These are phyloP conservation scores for Botryotinia convoluta DNA, from an alignment of 2,329 filamentous ascomycete genomes.

Conservation along the genomic window DNA sequence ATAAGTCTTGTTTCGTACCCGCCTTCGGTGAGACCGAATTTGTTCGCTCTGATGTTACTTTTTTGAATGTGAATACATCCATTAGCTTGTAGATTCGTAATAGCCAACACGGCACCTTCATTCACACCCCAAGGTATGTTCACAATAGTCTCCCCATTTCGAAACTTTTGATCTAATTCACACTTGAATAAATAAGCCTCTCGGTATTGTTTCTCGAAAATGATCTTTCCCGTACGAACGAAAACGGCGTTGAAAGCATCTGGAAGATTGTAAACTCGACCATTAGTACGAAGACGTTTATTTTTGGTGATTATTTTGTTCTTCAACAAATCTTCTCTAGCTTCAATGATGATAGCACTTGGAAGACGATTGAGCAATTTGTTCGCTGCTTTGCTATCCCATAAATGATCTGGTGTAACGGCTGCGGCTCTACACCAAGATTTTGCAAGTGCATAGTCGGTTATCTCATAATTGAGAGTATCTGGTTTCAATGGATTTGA, in stretches of 20 bases:
- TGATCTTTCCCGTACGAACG: constrained; percentile 54
- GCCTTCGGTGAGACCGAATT: constrained; percentile 67
- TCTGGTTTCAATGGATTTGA: constrained; percentile 37
- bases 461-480: constrained; percentile 25
- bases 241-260: constrained; percentile 40
- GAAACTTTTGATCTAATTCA: constrained; percentile 53
- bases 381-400: constrained; percentile 48
- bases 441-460: constrained; percentile 46
- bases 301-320: constrained; percentile 51
- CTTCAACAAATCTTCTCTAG: constrained; percentile 27
- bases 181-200: constrained; percentile 60
- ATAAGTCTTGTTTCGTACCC: constrained; percentile 70
- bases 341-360: constrained; percentile 25
- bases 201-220: constrained; percentile 53
- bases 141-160: constrained; percentile 33
- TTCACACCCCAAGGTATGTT: constrained; percentile 42
- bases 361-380: constrained; percentile 44
- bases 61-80: constrained; percentile 55
- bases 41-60: constrained; percentile 57
- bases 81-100: constrained; percentile 62
- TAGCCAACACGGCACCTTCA: constrained; percentile 64
- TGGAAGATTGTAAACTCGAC: constrained; percentile 50
- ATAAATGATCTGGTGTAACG: constrained; percentile 51
- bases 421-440: constrained; percentile 61
- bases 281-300: constrained; percentile 57